Evolutionary conservation across 148 eudicot species (phyloP).

Genomic region (Selenicereus undatus): DNA sequence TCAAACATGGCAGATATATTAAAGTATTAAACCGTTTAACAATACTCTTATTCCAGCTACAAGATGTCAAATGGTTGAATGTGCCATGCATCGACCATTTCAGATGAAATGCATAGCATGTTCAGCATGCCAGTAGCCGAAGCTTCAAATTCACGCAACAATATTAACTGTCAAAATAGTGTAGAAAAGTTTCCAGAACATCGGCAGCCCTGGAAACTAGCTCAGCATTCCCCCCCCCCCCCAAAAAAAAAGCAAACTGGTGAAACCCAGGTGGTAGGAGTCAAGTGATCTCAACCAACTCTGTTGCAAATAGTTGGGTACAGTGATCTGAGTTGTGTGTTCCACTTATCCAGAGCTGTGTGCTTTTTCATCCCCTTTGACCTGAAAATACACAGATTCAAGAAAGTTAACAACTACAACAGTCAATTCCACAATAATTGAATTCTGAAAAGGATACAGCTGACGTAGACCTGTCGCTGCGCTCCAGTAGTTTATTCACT

Average conservation of each 20-base stretch:
- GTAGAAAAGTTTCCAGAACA: conserved; percentile 1
- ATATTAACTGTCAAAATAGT: conserved; percentile 1
- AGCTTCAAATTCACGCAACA: conserved; percentile 12
- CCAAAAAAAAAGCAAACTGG: too few species aligned
- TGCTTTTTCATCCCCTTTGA: conserved; percentile 95
- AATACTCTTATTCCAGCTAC: neutral
- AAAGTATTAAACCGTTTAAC: neutral
- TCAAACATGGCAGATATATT: neutral
- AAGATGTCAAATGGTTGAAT: neutral
- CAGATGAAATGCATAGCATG: neutral
- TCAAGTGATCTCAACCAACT: conserved; percentile 45
- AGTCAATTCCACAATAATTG: neutral
- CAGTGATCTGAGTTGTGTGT: conserved; percentile 76
- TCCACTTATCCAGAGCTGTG: conserved; percentile 91
- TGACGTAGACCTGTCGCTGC: conserved; percentile 60
- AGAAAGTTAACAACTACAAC: neutral
- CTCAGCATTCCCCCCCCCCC: too few species aligned
- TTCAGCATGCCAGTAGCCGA: neutral
- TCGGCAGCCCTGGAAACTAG: neutral
- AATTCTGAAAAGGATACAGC: neutral
- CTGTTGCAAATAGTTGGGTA: conserved; percentile 68
- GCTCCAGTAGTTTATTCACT: conserved; percentile 82
- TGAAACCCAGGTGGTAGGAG: neutral
- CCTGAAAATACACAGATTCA: conserved; percentile 31
- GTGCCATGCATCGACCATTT: conserved; percentile 8